Evolutionary conservation across 2,329 filamentous ascomycete species (phyloP).

Genomic region (Ascosphaera apis): DNA sequence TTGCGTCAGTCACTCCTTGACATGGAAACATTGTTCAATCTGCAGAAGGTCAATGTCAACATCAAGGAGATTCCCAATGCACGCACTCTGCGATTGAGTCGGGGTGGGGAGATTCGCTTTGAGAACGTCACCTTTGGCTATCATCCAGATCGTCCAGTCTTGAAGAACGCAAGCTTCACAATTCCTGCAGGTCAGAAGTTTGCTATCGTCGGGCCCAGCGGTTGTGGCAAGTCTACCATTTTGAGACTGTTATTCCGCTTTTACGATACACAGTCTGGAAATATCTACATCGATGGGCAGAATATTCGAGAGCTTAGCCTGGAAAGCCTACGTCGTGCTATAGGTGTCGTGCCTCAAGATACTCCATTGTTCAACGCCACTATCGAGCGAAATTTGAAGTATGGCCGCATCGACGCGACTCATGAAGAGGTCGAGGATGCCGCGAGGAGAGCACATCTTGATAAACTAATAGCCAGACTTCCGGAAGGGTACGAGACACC

Average conservation of each 20-base stretch:
- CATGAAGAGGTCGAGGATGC: conserved; percentile 52
- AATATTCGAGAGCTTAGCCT: conserved; percentile 66
- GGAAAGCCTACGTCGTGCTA: conserved; percentile 60
- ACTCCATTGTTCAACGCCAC: conserved; percentile 95
- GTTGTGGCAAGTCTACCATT: conserved; percentile 90
- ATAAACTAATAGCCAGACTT: conserved; percentile 57
- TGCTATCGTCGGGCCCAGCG: conserved; percentile 81
- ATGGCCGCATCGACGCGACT: conserved; percentile 59
- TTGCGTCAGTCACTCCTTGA: conserved; percentile 82
- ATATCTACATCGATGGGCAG: conserved; percentile 79
- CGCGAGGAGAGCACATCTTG: conserved; percentile 60
- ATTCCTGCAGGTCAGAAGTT: conserved; percentile 58
- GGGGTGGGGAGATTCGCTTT: conserved; percentile 90
- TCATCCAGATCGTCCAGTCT: conserved; percentile 25
- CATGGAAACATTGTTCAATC: conserved; percentile 95
- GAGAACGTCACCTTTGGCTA: conserved; percentile 68
- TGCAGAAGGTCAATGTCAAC: conserved; percentile 85
- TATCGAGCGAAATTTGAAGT: conserved; percentile 85
- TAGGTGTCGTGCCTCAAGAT: conserved; percentile 92
- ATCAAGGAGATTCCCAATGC: conserved; percentile 60
- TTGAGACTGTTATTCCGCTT: conserved; percentile 78
- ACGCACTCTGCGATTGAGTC: conserved; percentile 47
- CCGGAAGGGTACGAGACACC: conserved; percentile 77
- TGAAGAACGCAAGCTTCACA: background rate
- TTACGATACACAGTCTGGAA: conserved; percentile 69